These are phyloP conservation scores for Phytophthora hybrid DNA, from an alignment of 352 stramenopile genomes.

Conservation along the genomic window DNA sequence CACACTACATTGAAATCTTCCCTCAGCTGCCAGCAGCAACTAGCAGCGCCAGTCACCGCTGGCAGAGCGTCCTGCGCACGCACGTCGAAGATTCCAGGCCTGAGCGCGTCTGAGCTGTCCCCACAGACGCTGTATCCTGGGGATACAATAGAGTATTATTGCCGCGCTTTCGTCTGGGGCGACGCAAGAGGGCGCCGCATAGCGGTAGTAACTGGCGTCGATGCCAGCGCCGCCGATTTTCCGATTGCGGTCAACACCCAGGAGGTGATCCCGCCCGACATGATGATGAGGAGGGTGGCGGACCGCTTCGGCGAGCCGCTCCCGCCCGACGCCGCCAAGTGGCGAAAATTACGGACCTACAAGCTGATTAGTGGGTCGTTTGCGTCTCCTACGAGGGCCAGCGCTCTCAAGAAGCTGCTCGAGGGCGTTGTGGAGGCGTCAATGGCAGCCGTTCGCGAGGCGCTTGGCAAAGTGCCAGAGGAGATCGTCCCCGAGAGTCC, in stretches of 20 bases:
- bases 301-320: constrained; percentile 1
- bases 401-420: neutral
- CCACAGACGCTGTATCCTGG: constrained; percentile 2
- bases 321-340: neutral
- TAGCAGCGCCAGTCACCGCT: neutral
- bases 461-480: neutral
- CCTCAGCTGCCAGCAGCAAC: neutral
- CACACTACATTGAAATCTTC: neutral
- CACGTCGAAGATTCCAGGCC: constrained; percentile 1
- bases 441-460: neutral
- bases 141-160: constrained; percentile 13
- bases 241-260: neutral
- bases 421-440: neutral
- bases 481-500: neutral
- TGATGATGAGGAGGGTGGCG: neutral
- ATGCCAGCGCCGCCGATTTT: neutral
- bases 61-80: constrained; percentile 4
- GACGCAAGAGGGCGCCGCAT: neutral
- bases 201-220: neutral
- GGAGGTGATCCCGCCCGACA: constrained; percentile 1
- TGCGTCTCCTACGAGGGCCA: neutral
- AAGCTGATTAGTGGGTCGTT: neutral
- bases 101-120: constrained; percentile 1
- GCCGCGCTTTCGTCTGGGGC: neutral
- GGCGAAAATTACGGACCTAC: neutral